Percentiles rank a stretch among this genome's conserved stretches.
These are phyloP conservation scores for Calonectria honghensis DNA, from an alignment of 2,329 filamentous ascomycete genomes.

Conservation along the genomic window DNA sequence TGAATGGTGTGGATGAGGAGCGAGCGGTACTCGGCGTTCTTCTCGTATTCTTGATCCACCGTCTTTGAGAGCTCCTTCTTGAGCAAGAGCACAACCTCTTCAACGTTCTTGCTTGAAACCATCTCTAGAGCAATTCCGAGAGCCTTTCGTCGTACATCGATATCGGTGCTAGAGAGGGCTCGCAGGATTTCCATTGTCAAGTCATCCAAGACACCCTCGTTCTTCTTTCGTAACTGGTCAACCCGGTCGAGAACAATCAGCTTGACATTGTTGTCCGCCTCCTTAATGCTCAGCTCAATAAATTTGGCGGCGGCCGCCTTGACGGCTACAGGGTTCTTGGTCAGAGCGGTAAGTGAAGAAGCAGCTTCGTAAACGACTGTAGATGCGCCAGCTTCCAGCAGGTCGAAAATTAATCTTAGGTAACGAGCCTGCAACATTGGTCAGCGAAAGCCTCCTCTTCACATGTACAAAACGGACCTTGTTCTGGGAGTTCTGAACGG, in stretches of 20 bases:
- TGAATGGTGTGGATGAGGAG: constrained; percentile 98
- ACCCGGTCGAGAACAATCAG: constrained; percentile 97
- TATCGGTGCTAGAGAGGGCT: constrained; percentile 94
- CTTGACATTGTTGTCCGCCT: constrained; percentile 99
- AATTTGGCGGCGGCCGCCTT: constrained; percentile 97
- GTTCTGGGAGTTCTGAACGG: constrained; percentile 94
- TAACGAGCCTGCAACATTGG: constrained; percentile 81
- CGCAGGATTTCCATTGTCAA: constrained; percentile 97
- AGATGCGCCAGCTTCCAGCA: constrained; percentile 92
- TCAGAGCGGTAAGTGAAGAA: constrained; percentile 93
- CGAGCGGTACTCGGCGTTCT: constrained; percentile 96
- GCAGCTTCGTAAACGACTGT: constrained; percentile 99
- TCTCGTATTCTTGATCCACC: constrained; percentile 98
- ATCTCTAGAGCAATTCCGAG: constrained; percentile 94
- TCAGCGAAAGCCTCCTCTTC: constrained; percentile 51
- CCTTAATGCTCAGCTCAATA: constrained; percentile 97
- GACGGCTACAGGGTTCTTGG: constrained; percentile 96
- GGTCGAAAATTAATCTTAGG: constrained; percentile 94
- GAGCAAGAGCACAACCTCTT: constrained; percentile 94
- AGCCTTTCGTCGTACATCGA: constrained; percentile 95
- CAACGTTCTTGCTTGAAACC: constrained; percentile 99
- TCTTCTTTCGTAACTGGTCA: constrained; percentile 88
- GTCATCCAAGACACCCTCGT: constrained; percentile 94
- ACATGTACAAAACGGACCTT: constrained; percentile 76
- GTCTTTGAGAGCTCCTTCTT: constrained; percentile 99